Percentiles rank a stretch among this genome's conserved stretches.
Conservation (phyloP, 2,329 filamentous ascomycete genomes). For the Metarhizium brunneum region DNA sequence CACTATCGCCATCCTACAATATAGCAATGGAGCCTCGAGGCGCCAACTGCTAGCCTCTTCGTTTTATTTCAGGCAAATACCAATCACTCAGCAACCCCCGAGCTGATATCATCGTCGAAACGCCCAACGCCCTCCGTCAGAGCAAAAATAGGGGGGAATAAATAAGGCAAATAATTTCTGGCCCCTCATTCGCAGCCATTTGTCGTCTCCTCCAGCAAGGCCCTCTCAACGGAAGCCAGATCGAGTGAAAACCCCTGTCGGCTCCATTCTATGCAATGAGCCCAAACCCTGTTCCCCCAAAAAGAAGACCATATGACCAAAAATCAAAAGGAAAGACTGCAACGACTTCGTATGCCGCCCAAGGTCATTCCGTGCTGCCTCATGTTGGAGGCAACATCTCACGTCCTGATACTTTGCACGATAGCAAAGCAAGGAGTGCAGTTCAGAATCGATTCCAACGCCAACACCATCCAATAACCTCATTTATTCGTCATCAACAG, state of each 20-base stretch:
- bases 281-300: not conserved
- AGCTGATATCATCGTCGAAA: slow-evolving; percentile 1
- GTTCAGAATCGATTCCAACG: slow-evolving; percentile 8
- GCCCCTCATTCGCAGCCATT: not conserved
- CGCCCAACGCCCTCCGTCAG: slow-evolving; percentile 1
- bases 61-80: not conserved
- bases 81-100: not conserved
- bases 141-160: not conserved
- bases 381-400: not conserved
- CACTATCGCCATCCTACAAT: slow-evolving; percentile 2
- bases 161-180: not conserved
- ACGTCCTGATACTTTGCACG: not conserved
- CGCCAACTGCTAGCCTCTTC: not conserved
- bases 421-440: not conserved
- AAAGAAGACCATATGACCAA: not conserved
- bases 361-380: not conserved
- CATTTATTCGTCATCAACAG: slow-evolving; percentile 8
- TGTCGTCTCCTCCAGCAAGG: not conserved
- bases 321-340: not conserved
- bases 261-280: not conserved
- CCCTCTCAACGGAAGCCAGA: not conserved
- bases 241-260: not conserved
- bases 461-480: slow-evolving; percentile 9
- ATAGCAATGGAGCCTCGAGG: not conserved
- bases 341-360: not conserved